Evolutionary conservation across 2,329 filamentous ascomycete genomes (phyloP), one percentile per base, ranked within the genome.

Genomic region (Trichoderma sp.): DNA sequence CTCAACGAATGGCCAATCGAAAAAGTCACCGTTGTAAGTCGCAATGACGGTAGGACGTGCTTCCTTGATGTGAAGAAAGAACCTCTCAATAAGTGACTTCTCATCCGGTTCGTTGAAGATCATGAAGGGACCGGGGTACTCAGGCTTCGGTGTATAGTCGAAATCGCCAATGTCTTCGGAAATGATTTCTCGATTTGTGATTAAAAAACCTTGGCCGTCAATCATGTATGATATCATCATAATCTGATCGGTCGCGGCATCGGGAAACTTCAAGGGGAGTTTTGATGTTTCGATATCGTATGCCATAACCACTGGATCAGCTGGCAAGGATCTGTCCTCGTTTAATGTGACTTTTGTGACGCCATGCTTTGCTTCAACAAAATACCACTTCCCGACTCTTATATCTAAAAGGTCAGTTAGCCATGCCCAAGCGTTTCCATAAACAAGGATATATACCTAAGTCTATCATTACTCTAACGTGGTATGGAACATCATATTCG

Each of bases 181-280:
- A 10, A 99, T 93, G 69, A 99, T 97, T 77, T 98, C 94, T 74
- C 96, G 89, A 77, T 99, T 99, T 5, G 95, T 99, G 79, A 99
- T 98, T 39, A 99, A 84, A 74, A 98, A 99, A 5, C 95, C 95
- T 80, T 97, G 94, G 0, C 95, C 96, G 74, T 99, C 95, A 74
- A 99, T 98, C 96, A 99, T 99, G 83, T 99, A 99, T 35, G 96
- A 99, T 78, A 99, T 94, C 95, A 99, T 99, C 94, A 99, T 99
- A 76, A 99, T 91, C 78, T 97, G 94, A 80, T 99, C 95, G 70
- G 97, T 90, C 4, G 93, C 87, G 2, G 95, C 90, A 76, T 99
- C 96, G 29, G 95, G 96, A 73, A 99, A 99, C 78, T 99, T 99
- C 65, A 99, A 84, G 2, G 96, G 95, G 17, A 95, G 84, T 76